Conservation (phyloP, 257 asterid species). For the Primulina tabacum region DNA sequence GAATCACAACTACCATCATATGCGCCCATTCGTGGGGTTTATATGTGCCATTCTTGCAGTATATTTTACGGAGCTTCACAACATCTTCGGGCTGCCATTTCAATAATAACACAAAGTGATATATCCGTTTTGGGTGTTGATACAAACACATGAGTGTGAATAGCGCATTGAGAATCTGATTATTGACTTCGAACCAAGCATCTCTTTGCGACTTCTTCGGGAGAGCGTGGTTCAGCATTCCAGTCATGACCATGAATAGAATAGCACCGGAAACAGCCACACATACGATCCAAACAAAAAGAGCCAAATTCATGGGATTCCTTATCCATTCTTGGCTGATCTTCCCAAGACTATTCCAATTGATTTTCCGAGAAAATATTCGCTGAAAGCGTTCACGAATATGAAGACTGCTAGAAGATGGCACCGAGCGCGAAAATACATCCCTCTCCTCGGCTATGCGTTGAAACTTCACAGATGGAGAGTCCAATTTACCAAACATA, state of each 20-base stretch:
- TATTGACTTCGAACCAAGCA: constrained; percentile 86
- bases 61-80: constrained; percentile 38
- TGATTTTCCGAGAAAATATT: constrained; percentile 54
- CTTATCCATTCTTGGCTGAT: constrained; percentile 72
- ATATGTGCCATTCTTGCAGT: constrained; percentile 47
- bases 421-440: constrained; percentile 68
- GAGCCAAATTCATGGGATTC: constrained; percentile 70
- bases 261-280: constrained; percentile 91
- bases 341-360: constrained; percentile 48
- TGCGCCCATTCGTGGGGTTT: constrained; percentile 55
- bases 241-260: constrained; percentile 80
- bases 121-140: constrained; percentile 73
- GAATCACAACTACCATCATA: constrained; percentile 44
- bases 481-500: constrained; percentile 53
- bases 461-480: constrained; percentile 66
- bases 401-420: constrained; percentile 68
- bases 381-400: constrained; percentile 65
- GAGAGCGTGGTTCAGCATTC: constrained; percentile 74
- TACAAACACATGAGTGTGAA: constrained; percentile 89
- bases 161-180: constrained; percentile 81
- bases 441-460: constrained; percentile 61
- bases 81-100: constrained; percentile 59
- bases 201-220: constrained; percentile 70
- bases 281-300: constrained; percentile 58
- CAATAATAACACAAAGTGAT: constrained; percentile 58